Conservation (phyloP, 75 land plant species). For the Cupressus sempervirens region DNA sequence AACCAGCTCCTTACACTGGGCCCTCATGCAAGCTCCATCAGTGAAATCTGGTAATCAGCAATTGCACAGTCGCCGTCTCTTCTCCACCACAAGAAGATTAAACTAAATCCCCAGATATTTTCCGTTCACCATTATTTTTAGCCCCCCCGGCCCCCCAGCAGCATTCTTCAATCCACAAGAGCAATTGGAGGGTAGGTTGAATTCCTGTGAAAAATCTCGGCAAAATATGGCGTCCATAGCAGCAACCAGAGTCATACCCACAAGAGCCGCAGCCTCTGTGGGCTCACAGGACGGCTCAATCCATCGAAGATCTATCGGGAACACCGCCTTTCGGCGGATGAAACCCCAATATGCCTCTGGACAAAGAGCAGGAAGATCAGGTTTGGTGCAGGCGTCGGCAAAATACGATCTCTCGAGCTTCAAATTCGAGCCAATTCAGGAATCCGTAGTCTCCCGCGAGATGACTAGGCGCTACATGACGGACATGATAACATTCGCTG, state of each 20-base stretch:
- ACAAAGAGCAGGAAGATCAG: not conserved
- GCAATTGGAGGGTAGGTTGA: too few relatives aligned
- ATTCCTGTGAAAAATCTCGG: not conserved
- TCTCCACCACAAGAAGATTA: too few relatives aligned
- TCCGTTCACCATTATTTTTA: too few relatives aligned
- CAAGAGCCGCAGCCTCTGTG: not conserved
- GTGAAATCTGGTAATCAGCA: too few relatives aligned
- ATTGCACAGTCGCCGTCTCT: too few relatives aligned
- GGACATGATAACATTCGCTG: conserved; percentile 95
- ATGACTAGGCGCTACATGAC: conserved; percentile 99
- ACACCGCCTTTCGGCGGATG: not conserved
- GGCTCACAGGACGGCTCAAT: not conserved
- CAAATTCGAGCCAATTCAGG: conserved; percentile 84
- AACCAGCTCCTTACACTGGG: too few relatives aligned
- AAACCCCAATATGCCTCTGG: not conserved
- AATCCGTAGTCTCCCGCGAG: conserved; percentile 90
- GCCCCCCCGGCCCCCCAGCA: not conserved
- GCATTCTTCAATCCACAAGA: not conserved
- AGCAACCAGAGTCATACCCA: not conserved
- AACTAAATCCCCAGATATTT: too few relatives aligned
- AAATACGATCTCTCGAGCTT: conserved; percentile 56
- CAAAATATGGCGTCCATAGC: not conserved
- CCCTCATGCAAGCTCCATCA: too few relatives aligned
- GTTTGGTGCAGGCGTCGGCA: conserved; percentile 25
- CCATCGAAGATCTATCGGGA: not conserved